Evolutionary conservation across 176 grass and related monocot genomes (phyloP).

Genomic region (Oryza australiensis): DNA sequence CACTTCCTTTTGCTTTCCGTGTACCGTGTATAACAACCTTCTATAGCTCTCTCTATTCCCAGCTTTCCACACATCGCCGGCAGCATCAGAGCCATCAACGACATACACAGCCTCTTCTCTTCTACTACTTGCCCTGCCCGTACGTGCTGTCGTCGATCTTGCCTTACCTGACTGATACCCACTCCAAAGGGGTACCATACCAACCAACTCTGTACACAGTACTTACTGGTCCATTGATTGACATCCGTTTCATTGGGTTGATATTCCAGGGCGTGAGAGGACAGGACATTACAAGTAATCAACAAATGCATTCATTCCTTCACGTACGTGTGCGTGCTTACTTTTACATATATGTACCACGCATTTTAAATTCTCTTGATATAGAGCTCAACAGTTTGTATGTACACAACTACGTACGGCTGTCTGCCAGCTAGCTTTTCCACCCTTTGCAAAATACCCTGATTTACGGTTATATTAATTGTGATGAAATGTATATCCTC

Average conservation of each 20-base stretch:
- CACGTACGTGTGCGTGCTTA: not conserved
- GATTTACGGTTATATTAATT: not conserved
- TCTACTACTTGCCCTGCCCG: too few relatives aligned
- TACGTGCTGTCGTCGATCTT: too few relatives aligned
- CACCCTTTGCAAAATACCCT: not conserved
- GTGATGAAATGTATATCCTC: too few relatives aligned
- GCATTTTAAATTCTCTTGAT: not conserved
- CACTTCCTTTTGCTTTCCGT: too few relatives aligned
- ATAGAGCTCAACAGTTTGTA: not conserved
- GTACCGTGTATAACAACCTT: too few relatives aligned
- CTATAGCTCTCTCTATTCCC: too few relatives aligned
- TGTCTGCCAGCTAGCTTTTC: not conserved
- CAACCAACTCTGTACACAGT: not conserved
- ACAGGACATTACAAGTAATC: not conserved
- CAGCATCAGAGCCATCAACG: too few relatives aligned
- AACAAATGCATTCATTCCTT: not conserved
- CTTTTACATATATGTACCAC: not conserved
- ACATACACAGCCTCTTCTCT: too few relatives aligned
- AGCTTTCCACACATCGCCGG: too few relatives aligned
- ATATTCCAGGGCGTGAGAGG: not conserved
- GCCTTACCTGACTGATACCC: too few relatives aligned
- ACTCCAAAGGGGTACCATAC: too few relatives aligned
- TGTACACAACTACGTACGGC: not conserved
- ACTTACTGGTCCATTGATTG: not conserved
- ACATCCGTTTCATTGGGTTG: not conserved